Evolutionary conservation across 2,329 filamentous ascomycete genomes (phyloP), one percentile per base, ranked within the genome.

Genomic region (Aspergillus vadensis): DNA sequence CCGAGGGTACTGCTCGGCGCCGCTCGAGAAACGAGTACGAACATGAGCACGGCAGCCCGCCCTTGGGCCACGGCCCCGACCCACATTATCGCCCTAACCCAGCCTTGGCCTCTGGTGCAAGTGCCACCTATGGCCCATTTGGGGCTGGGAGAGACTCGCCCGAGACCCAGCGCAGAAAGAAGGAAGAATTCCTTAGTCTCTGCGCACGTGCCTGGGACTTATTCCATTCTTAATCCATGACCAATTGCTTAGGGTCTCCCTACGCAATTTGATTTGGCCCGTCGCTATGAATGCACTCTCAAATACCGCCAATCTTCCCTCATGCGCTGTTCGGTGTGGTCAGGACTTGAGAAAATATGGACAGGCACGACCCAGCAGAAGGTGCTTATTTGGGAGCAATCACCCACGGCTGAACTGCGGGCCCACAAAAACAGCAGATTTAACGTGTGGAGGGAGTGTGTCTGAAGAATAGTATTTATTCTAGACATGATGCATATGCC

Each of bases 171-270:
- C 84, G 86, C 69, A 88, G 86, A 72, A 98, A 98, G 86, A 92
- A 92, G 74, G 92, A 97, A 47, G 92, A 97, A 75, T 99, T 99
- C 72, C 81, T 99, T 65, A 82, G 85, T 58, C 80, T 98, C 53
- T 97, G 94, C 74, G 88, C 91, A 67, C 84, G 91, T 71, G 95
- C 95, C 8, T 99, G 95, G 95, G 95, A 99, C 79, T 79, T 99
- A 27, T 97, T 98, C 78, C 95, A 98, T 81, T 97, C 92, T 63
- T 97, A 80, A 86, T 48, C 5, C 7, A 21, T 21, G 10, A 27
- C 30, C 21, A 23, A 27, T 15, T 39, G 27, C 30, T 27, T 30
- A n/a, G 15, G 10, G 6, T 50, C 25, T 50, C 9, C 30, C 14
- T 32, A 50, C 8, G 23, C 7, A 9, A n/a, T 14, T 25, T 55